Percentiles rank a stretch among this genome's conserved stretches.
phyloP scores from a whole-genome alignment of 2,329 filamentous ascomycete species.

The Didymella lethalis region DNA sequence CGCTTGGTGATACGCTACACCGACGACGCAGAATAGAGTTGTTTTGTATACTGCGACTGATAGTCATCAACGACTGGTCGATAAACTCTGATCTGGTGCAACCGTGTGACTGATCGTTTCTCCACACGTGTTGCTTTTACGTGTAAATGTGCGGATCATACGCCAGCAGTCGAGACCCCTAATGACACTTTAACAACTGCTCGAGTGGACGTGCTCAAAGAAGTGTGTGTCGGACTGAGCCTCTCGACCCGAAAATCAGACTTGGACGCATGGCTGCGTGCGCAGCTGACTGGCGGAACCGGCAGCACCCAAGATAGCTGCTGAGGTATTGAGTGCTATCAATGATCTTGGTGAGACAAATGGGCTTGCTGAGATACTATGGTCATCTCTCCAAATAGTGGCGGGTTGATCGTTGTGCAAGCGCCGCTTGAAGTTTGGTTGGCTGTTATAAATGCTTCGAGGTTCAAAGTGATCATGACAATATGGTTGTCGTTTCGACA shows the following conservation, averaged over 20 bases:
- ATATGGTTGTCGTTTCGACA: neutral
- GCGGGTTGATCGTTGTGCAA: neutral
- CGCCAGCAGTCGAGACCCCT: neutral
- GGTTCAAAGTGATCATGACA: neutral
- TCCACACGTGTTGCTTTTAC: neutral
- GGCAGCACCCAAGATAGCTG: neutral
- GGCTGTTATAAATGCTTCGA: slow-evolving; percentile 2
- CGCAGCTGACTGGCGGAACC: slow-evolving; percentile 7
- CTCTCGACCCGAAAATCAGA: neutral
- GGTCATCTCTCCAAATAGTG: neutral
- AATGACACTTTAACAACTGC: neutral
- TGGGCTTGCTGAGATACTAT: neutral
- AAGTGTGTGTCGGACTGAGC: neutral
- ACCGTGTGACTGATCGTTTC: slow-evolving; percentile 4
- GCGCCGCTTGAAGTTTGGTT: slow-evolving; percentile 5
- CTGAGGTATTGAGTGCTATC: neutral
- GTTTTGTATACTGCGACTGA: slow-evolving; percentile 11
- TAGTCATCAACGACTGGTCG: slow-evolving; percentile 1
- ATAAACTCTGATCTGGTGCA: neutral
- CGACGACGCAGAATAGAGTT: slow-evolving; percentile 17
- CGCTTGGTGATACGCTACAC: slow-evolving; percentile 22
- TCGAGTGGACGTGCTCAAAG: no score
- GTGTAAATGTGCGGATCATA: neutral
- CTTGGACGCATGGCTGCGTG: neutral
- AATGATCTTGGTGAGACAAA: neutral